These are phyloP conservation scores for Mortierella antarctica DNA, from an alignment of 192 early-diverging fungal genomes.

Conservation along the genomic window DNA sequence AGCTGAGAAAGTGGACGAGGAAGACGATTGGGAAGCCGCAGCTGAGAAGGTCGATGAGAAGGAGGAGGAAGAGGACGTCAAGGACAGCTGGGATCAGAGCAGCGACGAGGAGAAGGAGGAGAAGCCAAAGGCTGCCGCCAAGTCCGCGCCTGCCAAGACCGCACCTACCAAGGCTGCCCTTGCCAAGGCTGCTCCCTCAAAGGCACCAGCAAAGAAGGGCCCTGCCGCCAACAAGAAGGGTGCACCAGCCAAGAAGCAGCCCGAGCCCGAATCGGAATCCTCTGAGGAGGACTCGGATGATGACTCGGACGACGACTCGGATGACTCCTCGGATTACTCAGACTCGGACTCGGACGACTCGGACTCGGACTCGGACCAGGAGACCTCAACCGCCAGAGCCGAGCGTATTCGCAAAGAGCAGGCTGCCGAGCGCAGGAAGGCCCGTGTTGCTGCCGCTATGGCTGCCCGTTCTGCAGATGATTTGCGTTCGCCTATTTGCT, in stretches of 20 bases:
- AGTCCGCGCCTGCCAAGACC: slow-evolving; percentile 41
- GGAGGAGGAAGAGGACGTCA: slow-evolving; percentile 65
- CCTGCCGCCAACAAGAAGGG: slow-evolving; percentile 54
- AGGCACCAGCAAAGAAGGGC: slow-evolving; percentile 35
- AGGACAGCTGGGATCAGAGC: slow-evolving; percentile 62
- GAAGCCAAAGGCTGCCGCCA: slow-evolving; percentile 36
- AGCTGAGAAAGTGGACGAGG: slow-evolving; percentile 60
- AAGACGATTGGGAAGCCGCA: slow-evolving; percentile 54
- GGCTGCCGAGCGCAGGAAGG: slow-evolving; percentile 77
- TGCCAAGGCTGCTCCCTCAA: slow-evolving; percentile 41
- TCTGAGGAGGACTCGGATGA: slow-evolving; percentile 34
- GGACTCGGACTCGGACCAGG: slow-evolving; percentile 69
- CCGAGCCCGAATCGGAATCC: slow-evolving; percentile 21
- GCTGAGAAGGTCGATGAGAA: slow-evolving; percentile 59
- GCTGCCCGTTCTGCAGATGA: slow-evolving; percentile 89
- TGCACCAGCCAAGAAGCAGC: slow-evolving; percentile 36
- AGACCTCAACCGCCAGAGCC: slow-evolving; percentile 70
- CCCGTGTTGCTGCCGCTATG: slow-evolving; percentile 79
- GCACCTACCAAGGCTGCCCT: slow-evolving; percentile 45
- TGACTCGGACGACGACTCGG: slow-evolving; percentile 60
- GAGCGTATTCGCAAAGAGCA: slow-evolving; percentile 80
- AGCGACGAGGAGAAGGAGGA: slow-evolving; percentile 60
- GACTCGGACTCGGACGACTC: slow-evolving; percentile 67
- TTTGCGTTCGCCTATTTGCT: slow-evolving; percentile 96
- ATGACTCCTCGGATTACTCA: slow-evolving; percentile 55